Percentiles rank a stretch among this genome's conserved stretches.
Evolutionary conservation across 768 basidiomycete species (phyloP).

Genomic region (Collybia mongolica): DNA sequence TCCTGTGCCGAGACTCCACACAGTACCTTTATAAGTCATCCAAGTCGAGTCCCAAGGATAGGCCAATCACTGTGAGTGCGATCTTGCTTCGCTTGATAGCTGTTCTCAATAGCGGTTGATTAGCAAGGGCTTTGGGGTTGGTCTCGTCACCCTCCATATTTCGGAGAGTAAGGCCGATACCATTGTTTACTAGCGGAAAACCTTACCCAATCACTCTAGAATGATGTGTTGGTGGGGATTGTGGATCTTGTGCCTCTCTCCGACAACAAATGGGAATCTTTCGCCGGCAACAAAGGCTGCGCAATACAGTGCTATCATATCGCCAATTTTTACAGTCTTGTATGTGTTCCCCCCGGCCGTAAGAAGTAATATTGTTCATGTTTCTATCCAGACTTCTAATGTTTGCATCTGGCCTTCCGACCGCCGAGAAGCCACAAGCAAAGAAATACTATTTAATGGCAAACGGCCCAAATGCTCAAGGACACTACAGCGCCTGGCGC

Average conservation of each 20-base stretch:
- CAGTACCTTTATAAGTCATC: constrained; percentile 53
- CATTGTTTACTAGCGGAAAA: background rate
- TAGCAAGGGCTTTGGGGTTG: constrained; percentile 54
- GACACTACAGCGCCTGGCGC: constrained; percentile 40
- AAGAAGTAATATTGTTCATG: background rate
- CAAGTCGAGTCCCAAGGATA: constrained; percentile 45
- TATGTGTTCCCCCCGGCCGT: constrained; percentile 25
- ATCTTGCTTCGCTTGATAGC: background rate
- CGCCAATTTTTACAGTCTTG: constrained; percentile 66
- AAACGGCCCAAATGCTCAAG: constrained; percentile 33
- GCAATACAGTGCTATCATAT: constrained; percentile 57
- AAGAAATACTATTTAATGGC: constrained; percentile 56
- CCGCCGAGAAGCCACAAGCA: constrained; percentile 66
- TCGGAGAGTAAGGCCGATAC: constrained; percentile 55
- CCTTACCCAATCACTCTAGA: constrained; percentile 20
- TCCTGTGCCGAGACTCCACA: constrained; percentile 1
- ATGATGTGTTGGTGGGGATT: constrained; percentile 70
- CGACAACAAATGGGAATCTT: constrained; percentile 46
- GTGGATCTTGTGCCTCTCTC: constrained; percentile 59
- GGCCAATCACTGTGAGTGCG: constrained; percentile 40
- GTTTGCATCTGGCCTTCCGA: constrained; percentile 70
- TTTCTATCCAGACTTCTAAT: constrained; percentile 44
- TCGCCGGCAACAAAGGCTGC: constrained; percentile 44
- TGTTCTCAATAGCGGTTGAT: background rate
- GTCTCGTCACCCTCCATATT: constrained; percentile 69